Base-by-base conservation (phyloP, 192 early-diverging fungal genomes). In the Globomyces pollinis-pini region DNA sequence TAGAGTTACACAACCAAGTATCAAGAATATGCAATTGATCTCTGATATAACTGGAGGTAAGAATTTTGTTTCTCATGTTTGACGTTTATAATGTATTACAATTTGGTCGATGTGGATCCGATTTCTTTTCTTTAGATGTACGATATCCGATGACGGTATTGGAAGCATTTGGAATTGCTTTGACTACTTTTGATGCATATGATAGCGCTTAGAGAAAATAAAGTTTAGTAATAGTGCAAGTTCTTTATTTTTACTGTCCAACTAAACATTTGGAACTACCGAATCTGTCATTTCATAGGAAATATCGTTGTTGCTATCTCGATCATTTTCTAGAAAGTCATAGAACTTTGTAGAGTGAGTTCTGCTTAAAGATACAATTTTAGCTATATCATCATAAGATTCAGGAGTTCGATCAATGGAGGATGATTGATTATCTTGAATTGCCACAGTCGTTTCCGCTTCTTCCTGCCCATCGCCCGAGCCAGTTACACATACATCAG, bases 11-110 rank as follows among this genome's bases (percentile, higher is more conserved):
- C 72, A 77, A 59, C 80, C 81, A 42, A 59, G 50, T 35, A 84
- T 84, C 62, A 84, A 84, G 65, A 84, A 84, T 59, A 79, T 84
- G 53, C 81, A 84, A 62, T 62, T 84, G 29, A 72, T 84, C 44
- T 50, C 57, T 7, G 63, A 66, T 20, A 65, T 57, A 12, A 73
- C 70, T 50, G 76, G 78, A 78, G 65, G 71, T 31, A 21, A 42
- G 23, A 9, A 32, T 1, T 36, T 7, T 21, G 36, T 33, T 31
- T 39, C 16, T 62, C 34, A 12, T 7, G 12, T 7, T 50, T 72
- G 73, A 78, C 20, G 41, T 31, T 50, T 71, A 65, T 50, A 80
- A 71, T 31, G 59, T 80, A n/a, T 66, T 83, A 63, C 81, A 84
- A 61, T 84, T 84, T 65, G 81, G 81, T n/a, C 61, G 81, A 50